Percentiles rank a stretch among this genome's conserved stretches.
These are phyloP conservation scores for Solanum chiquidenum DNA, from an alignment of 257 asterid species.

Conservation along the genomic window DNA sequence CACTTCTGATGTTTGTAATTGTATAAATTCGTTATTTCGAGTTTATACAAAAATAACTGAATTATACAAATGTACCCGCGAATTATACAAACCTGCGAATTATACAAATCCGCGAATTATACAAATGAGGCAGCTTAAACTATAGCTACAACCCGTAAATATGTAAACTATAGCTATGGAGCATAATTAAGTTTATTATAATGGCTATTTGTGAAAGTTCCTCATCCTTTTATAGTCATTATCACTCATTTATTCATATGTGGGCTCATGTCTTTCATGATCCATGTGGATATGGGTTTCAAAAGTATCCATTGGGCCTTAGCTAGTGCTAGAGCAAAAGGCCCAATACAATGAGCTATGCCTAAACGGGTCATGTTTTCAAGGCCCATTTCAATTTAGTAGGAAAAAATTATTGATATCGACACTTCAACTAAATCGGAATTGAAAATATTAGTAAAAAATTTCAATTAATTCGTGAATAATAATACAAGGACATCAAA, in stretches of 20 bases:
- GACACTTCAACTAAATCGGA: not conserved
- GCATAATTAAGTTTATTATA: too few relatives aligned
- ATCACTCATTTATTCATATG: not conserved
- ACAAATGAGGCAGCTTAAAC: too few relatives aligned
- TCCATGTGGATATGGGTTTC: not conserved
- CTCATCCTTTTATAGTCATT: too few relatives aligned
- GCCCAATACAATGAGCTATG: not conserved
- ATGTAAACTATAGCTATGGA: too few relatives aligned
- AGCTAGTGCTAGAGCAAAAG: not conserved
- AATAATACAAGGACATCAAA: not conserved
- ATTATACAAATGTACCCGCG: too few relatives aligned
- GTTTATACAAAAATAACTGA: too few relatives aligned
- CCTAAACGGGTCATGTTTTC: not conserved
- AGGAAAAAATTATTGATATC: not conserved
- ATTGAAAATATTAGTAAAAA: not conserved
- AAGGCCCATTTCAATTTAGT: not conserved
- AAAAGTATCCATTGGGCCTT: not conserved
- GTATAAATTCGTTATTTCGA: too few relatives aligned
- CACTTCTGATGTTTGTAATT: too few relatives aligned
- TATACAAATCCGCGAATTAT: too few relatives aligned
- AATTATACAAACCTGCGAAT: too few relatives aligned
- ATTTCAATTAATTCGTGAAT: not conserved
- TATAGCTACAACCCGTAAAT: too few relatives aligned
- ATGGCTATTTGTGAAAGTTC: too few relatives aligned
- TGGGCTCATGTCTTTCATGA: not conserved